Conservation (phyloP, 331 rosid genomes). For the Quercus phellos region DNA sequence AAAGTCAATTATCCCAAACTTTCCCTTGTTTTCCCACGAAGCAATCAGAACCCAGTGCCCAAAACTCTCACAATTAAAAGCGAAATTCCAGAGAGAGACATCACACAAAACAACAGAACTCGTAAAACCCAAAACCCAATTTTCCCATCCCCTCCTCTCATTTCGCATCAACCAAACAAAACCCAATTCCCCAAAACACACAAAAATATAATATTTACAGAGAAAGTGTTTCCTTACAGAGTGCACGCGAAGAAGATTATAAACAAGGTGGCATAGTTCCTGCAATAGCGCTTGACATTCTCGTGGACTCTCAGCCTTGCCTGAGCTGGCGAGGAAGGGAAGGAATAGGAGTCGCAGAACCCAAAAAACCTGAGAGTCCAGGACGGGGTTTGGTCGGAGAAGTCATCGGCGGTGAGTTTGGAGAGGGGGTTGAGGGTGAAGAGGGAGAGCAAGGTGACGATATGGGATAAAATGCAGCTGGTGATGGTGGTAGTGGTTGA, state of each 20-base stretch:
- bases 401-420: conserved; percentile 73
- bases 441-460: conserved; percentile 62
- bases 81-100: no score
- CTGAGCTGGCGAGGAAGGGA: conserved; percentile 75
- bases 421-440: conserved; percentile 71
- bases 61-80: no score
- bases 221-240: conserved; percentile 40
- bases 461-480: conserved; percentile 42
- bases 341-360: conserved; percentile 54
- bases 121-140: not conserved
- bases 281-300: conserved; percentile 84
- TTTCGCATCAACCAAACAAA: not conserved
- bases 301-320: conserved; percentile 85
- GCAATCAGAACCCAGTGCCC: no score
- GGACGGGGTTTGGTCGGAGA: conserved; percentile 64
- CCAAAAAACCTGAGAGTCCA: conserved; percentile 71
- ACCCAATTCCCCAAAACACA: conserved; percentile 13
- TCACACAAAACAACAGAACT: no score
- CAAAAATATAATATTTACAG: not conserved
- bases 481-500: conserved; percentile 24
- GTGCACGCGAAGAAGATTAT: conserved; percentile 65
- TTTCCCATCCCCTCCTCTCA: not conserved
- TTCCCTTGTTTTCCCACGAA: no score
- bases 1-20: no score
- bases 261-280: conserved; percentile 74